Percentiles rank a stretch among this genome's conserved stretches.
These are phyloP conservation scores for Monosporascus cannonballus DNA, from an alignment of 2,329 filamentous ascomycete species.

Conservation along the genomic window DNA sequence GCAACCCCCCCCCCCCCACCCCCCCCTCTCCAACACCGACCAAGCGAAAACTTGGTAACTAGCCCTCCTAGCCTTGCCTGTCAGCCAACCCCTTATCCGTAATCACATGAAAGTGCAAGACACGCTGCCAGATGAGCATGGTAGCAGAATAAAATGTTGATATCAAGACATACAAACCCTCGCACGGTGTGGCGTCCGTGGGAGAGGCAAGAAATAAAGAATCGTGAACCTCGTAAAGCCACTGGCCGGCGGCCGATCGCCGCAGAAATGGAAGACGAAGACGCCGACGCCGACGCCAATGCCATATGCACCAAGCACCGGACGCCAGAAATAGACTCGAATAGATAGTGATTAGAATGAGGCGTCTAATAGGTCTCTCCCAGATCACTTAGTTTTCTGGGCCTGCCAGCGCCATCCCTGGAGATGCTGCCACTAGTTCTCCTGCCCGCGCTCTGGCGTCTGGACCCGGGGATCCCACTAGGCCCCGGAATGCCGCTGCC, in stretches of 20 bases:
- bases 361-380: conserved; percentile 48
- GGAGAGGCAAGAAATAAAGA: neutral
- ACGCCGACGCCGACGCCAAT: neutral
- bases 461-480: conserved; percentile 43
- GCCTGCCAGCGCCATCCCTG: conserved; percentile 21
- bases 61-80: neutral
- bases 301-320: neutral
- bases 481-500: conserved; percentile 35
- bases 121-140: neutral
- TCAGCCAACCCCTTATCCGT: neutral
- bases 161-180: neutral
- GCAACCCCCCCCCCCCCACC: too few relatives aligned
- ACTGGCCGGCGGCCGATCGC: neutral
- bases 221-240: neutral
- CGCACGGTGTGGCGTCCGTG: neutral
- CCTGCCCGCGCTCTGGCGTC: conserved; percentile 40
- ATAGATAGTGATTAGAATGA: neutral
- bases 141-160: neutral
- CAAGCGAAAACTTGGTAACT: neutral
- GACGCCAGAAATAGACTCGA: neutral
- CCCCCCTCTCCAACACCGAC: neutral
- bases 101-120: neutral
- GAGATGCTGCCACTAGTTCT: conserved; percentile 32
- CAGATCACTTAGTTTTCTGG: conserved; percentile 40
- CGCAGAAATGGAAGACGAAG: neutral